phyloP scores from a whole-genome alignment of 148 eudicot genomes.

The Silene conica region DNA sequence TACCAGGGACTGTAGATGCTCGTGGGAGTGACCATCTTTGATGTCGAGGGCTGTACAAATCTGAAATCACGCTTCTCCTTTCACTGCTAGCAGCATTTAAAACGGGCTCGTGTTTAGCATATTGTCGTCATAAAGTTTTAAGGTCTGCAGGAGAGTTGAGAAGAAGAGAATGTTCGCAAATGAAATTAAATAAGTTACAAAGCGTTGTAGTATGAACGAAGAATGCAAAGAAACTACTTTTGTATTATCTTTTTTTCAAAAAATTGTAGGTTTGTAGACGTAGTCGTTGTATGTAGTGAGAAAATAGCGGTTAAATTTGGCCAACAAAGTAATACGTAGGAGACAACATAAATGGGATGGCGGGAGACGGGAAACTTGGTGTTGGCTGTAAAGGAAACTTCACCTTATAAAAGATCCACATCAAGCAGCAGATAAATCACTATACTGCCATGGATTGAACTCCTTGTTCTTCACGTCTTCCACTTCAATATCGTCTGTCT shows the following conservation, averaged over 20 bases:
- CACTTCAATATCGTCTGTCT: conserved; percentile 30
- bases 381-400: background rate
- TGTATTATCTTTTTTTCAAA: too few relatives aligned
- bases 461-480: conserved; percentile 40
- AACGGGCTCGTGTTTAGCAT: conserved; percentile 8
- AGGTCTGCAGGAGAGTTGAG: background rate
- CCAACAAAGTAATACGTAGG: too few relatives aligned
- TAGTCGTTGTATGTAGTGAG: too few relatives aligned
- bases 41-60: conserved; percentile 18
- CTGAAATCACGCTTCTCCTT: conserved; percentile 7
- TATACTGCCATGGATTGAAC: conserved; percentile 82
- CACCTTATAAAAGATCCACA: conserved; percentile 13
- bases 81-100: background rate
- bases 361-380: too few relatives aligned
- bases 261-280: too few relatives aligned
- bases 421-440: conserved; percentile 44
- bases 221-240: background rate
- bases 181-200: background rate
- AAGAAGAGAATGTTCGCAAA: background rate
- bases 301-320: too few relatives aligned
- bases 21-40: conserved; percentile 5
- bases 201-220: background rate
- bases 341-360: too few relatives aligned
- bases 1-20: conserved; percentile 14
- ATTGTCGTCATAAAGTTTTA: background rate